A percentile compares a stretch with the other conserved stretches of the same genome.
Evolutionary conservation across 2,329 filamentous ascomycete species (phyloP).

Genomic region (Aureobasidium sp.): DNA sequence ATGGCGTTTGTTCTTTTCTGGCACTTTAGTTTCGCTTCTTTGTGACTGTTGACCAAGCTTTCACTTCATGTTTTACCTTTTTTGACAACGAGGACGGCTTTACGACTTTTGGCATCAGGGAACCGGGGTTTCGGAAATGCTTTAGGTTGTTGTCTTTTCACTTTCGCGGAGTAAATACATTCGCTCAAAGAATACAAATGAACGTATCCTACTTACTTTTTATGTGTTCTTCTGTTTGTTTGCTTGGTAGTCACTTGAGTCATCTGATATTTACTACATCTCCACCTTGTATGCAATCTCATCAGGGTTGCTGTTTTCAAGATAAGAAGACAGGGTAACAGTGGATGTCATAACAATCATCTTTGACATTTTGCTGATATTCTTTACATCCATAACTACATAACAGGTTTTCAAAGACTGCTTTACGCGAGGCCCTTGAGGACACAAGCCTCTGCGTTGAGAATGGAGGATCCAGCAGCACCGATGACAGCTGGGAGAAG

Average conservation of each 20-base stretch:
- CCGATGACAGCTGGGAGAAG: constrained; percentile 64
- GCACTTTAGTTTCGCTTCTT: neutral
- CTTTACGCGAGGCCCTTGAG: constrained; percentile 58
- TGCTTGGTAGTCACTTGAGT: too few relatives aligned
- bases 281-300: too few relatives aligned
- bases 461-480: constrained; percentile 88
- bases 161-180: neutral
- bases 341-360: neutral
- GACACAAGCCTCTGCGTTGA: constrained; percentile 88
- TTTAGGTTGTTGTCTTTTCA: neutral
- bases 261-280: too few relatives aligned
- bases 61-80: constrained; percentile 7
- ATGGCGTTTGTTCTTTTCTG: neutral
- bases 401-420: neutral
- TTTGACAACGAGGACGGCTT: neutral
- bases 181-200: constrained; percentile 5
- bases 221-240: too few relatives aligned
- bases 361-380: neutral
- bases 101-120: neutral
- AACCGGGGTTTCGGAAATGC: too few relatives aligned
- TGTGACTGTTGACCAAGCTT: neutral
- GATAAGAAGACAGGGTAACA: neutral
- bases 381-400: constrained; percentile 9
- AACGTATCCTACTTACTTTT: neutral
- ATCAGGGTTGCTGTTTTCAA: too few relatives aligned